Evolutionary conservation across 1,139 yeast genomes (phyloP), one percentile per base, ranked within the genome.

Genomic region (Geotrichum macrosporum): DNA sequence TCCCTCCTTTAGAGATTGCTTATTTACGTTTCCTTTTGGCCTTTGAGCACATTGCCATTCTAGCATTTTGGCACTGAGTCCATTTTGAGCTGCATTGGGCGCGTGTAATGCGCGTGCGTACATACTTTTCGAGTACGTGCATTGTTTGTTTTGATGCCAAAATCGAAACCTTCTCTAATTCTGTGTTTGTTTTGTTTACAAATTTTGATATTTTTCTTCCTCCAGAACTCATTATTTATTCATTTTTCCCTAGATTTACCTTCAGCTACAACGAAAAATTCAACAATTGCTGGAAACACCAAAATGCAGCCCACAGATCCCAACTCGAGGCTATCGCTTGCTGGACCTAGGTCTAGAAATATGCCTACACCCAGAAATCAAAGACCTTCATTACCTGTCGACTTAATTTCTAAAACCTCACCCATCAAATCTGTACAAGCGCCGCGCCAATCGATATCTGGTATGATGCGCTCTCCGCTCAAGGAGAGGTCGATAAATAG

Each of bases 391-490:
- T 35, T 35, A 12, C 38, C 35, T 13, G 35, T 18, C 2, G 42
- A 39, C 31, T 13, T 36, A 8, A 39, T 12, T 12, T 26, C 12
- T 2, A 6, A 15, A 5, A 29, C 32, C 15, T 39, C 42, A n/a
- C 42, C 42, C 4, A 21, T 9, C 24, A 29, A 19, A 18, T 10
- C 29, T n/a, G 5, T 5, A 9, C n/a, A 5, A 9, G 13, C 27
- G 13, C 41, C 41, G 34, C 35, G 42, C 30, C 30, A 39, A 13
- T 21, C 33, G 5, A 27, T 16, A 8, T 27, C 44, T 9, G 19
- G 9, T 6, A 24, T 36, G 15, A 27, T 27, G 32, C 45, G 45
- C 9, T 24, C 45, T 8, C 45, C 45, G 16, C 29, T 41, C 6
- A 29, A 41, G 16, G 45, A 41, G 19, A 32, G 38, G 10, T 35